Evolutionary conservation across 352 stramenopile species (phyloP).

Genomic region (Blastocystis sp.): DNA sequence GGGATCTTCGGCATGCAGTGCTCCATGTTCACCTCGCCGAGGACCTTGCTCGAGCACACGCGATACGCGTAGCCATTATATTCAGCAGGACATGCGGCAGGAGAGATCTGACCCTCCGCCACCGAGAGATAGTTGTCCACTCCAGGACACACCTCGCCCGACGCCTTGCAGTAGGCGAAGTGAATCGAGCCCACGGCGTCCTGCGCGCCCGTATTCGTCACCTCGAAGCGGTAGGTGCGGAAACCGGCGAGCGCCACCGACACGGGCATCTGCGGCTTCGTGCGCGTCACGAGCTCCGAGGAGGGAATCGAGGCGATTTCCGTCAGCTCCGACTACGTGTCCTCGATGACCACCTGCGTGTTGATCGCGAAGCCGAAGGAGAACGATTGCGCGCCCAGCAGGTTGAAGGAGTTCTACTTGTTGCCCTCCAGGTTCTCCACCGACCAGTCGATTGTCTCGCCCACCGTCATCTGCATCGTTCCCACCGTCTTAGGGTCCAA

Average conservation of each 20-base stretch:
- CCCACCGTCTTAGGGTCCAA: neutral
- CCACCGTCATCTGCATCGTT: neutral
- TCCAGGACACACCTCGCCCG: neutral
- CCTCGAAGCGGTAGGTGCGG: neutral
- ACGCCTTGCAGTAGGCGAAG: neutral
- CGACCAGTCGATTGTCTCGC: neutral
- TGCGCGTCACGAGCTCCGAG: neutral
- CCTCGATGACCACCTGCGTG: neutral
- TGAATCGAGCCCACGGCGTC: neutral
- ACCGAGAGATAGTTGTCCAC: neutral
- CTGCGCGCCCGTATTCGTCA: neutral
- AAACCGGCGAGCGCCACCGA: neutral
- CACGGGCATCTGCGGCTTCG: neutral
- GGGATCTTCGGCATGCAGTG: neutral
- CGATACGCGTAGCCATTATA: neutral
- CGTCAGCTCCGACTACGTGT: neutral
- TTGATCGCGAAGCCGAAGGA: neutral
- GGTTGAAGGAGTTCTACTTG: neutral
- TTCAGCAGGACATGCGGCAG: neutral
- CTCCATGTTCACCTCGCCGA: neutral
- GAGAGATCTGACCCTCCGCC: slow-evolving; percentile 9
- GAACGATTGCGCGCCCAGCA: neutral
- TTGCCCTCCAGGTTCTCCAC: neutral
- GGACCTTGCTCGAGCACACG: neutral
- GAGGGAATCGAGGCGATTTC: neutral